These are phyloP conservation scores for Colletotrichum paranaense DNA, from an alignment of 2,329 filamentous ascomycete species.

Conservation along the genomic window DNA sequence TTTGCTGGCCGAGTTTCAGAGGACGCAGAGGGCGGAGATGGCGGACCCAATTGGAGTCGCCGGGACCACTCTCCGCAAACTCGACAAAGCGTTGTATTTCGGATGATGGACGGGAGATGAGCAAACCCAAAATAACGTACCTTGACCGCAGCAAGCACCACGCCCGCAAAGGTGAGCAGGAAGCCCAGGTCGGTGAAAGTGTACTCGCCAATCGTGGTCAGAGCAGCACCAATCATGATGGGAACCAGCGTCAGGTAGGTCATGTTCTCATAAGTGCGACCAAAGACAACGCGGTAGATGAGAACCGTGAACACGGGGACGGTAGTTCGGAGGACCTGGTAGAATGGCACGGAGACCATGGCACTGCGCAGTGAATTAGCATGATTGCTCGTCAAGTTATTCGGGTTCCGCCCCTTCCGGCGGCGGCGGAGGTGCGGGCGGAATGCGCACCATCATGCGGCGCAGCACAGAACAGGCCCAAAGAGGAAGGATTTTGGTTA, in stretches of 20 bases:
- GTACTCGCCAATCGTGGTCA: conserved; percentile 72
- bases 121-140: conserved; percentile 42
- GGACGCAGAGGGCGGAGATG: conserved; percentile 1
- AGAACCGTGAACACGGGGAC: conserved; percentile 71
- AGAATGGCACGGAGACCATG: conserved; percentile 74
- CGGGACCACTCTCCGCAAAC: conserved; percentile 12
- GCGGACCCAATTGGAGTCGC: conserved; percentile 23
- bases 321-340: conserved; percentile 72
- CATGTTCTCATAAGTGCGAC: conserved; percentile 63
- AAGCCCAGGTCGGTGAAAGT: conserved; percentile 70
- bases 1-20: conserved; percentile 23
- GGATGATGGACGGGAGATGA: not conserved
- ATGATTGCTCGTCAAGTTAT: not conserved
- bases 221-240: conserved; percentile 68
- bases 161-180: conserved; percentile 64
- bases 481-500: conserved; percentile 9
- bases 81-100: conserved; percentile 15
- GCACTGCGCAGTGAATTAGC: conserved; percentile 41
- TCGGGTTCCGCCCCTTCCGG: conserved; percentile 3
- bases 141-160: conserved; percentile 66
- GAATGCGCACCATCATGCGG: not conserved
- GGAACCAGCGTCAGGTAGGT: conserved; percentile 71
- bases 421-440: conserved; percentile 3
- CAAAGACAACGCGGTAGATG: conserved; percentile 68
- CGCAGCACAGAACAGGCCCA: not conserved